Conservation (phyloP, 192 early-diverging fungal species). For the Backusella liffmaniae region DNA sequence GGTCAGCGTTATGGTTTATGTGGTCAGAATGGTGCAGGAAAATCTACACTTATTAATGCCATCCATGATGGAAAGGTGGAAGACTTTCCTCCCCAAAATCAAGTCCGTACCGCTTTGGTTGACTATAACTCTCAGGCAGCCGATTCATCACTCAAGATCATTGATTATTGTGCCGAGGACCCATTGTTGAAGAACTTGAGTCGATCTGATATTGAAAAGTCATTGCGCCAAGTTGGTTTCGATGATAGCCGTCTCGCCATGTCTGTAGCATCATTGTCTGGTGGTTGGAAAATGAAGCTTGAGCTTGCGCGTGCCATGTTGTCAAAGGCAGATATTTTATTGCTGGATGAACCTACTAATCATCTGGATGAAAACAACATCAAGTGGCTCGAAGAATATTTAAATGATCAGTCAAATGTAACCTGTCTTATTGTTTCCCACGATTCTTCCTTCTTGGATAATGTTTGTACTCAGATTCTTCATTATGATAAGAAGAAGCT, state of each 20-base stretch:
- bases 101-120: slow-evolving; percentile 73
- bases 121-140: slow-evolving; percentile 70
- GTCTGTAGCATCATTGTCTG: slow-evolving; percentile 66
- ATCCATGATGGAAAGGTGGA: slow-evolving; percentile 79
- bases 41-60: slow-evolving; percentile 80
- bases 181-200: slow-evolving; percentile 49
- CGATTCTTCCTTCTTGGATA: slow-evolving; percentile 81
- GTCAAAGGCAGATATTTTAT: slow-evolving; percentile 81
- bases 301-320: slow-evolving; percentile 80
- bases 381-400: slow-evolving; percentile 76
- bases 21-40: slow-evolving; percentile 79
- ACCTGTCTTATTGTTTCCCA: slow-evolving; percentile 79
- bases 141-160: slow-evolving; percentile 57
- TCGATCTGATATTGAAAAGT: slow-evolving; percentile 37
- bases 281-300: slow-evolving; percentile 90
- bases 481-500: slow-evolving; percentile 79
- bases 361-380: slow-evolving; percentile 81
- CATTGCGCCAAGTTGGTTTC: slow-evolving; percentile 62
- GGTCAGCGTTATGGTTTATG: slow-evolving; percentile 79
- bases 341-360: slow-evolving; percentile 94
- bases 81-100: slow-evolving; percentile 71
- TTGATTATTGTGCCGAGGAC: slow-evolving; percentile 61
- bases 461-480: slow-evolving; percentile 77
- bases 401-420: slow-evolving; percentile 60
- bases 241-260: slow-evolving; percentile 53